Evolutionary conservation across 495 filamentous ascomycete genomes (phyloP).

Genomic region (Penicillium waksmanii): DNA sequence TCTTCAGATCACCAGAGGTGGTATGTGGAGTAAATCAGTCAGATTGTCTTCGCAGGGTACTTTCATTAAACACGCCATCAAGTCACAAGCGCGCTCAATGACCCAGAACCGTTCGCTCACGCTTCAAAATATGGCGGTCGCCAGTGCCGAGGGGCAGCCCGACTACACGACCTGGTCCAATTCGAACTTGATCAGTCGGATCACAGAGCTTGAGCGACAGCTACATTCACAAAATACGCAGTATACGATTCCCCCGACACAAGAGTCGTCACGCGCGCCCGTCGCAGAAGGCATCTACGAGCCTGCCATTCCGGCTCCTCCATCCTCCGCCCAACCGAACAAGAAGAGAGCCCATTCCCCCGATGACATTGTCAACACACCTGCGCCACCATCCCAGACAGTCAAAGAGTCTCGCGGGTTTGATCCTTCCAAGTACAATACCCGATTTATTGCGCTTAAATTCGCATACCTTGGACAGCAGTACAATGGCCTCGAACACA

Average conservation of each 20-base stretch:
- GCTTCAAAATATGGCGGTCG: slow-evolving; percentile 22
- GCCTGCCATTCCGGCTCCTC: slow-evolving; percentile 25
- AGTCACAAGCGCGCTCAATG: slow-evolving; percentile 14
- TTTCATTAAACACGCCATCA: slow-evolving; percentile 3
- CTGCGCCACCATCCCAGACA: slow-evolving; percentile 21
- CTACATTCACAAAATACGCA: slow-evolving; percentile 52
- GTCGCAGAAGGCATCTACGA: slow-evolving; percentile 27
- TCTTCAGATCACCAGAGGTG: slow-evolving; percentile 18
- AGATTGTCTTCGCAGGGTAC: slow-evolving; percentile 14
- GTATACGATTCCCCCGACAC: slow-evolving; percentile 33
- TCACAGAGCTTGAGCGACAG: slow-evolving; percentile 66
- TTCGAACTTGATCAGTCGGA: slow-evolving; percentile 64
- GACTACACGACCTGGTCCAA: slow-evolving; percentile 68
- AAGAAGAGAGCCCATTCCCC: slow-evolving; percentile 31
- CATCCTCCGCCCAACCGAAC: not conserved
- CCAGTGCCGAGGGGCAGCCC: slow-evolving; percentile 19
- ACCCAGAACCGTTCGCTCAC: slow-evolving; percentile 15
- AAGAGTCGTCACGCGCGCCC: slow-evolving; percentile 14
- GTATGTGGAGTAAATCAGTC: slow-evolving; percentile 29
- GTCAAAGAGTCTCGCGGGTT: slow-evolving; percentile 55
- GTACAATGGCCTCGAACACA: slow-evolving; percentile 91
- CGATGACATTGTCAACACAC: slow-evolving; percentile 33
- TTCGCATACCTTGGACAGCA: slow-evolving; percentile 88
- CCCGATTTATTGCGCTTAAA: slow-evolving; percentile 85
- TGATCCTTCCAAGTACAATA: slow-evolving; percentile 79